Evolutionary conservation across 805 yeast genomes (phyloP), one percentile per base, ranked within the genome.

Genomic region (Sugiyamaella marilandica): DNA sequence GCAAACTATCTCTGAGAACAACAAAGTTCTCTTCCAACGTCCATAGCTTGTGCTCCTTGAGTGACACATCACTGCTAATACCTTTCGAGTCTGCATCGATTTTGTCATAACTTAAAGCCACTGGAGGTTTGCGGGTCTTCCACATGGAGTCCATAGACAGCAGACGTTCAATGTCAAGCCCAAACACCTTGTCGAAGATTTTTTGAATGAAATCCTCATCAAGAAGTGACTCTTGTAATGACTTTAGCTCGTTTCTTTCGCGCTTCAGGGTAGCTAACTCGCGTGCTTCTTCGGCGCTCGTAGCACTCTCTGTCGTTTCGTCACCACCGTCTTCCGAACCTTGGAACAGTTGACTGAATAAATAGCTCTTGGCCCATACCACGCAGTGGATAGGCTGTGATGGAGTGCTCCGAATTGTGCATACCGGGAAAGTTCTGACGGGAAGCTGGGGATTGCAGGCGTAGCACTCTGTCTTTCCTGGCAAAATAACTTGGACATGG

Each of bases 331-430:
- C 75, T 29, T 87, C 95, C 5, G 60, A 65, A 10, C 65, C 64
- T 24, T 75, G 77, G 34, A 90, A 92, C 35, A 94, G 72, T 63
- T 89, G 95, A 21, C 80, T 76, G 65, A 94, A 90, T 49, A 94
- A 70, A 64, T 88, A 95, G 61, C 86, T 88, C 65, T 94, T 94
- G 8, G 97, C 95, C 99, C 99, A 94, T 0, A 95, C 96, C 24
- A 94, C 84, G 67, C 97, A 90, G 65, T 94, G 99, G 5, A 94
- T 84, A 0, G 97, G 97, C 64, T 87, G 90, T 0, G 96, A 87
- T 0, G 99, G 99, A 0, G 99, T 94, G 5, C 97, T 88, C 58
- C 99, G 76, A 54, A 94, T 94, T 0, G 99, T 94, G 67, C 99
- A 94, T 1, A 94, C 97, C 0, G 99, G 97, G 67, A 82, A 94